A percentile compares a stretch with the other conserved stretches of the same genome.
These are phyloP conservation scores for Phaseolus coccineus DNA, from an alignment of 331 rosid genomes.

Conservation along the genomic window DNA sequence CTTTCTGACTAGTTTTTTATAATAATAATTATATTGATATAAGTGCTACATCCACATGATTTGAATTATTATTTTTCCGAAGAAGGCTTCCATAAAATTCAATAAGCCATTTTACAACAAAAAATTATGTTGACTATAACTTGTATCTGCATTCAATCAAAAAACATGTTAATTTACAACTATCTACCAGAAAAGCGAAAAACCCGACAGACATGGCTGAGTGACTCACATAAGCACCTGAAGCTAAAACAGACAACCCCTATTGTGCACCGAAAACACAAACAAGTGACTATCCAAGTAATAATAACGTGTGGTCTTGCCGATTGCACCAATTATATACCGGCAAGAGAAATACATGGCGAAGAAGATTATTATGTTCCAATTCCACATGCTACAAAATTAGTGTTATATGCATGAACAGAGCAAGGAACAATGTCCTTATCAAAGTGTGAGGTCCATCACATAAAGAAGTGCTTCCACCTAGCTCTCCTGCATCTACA, in stretches of 20 bases:
- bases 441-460: slow-evolving; percentile 46
- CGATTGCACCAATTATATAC: slow-evolving; percentile 50
- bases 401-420: slow-evolving; percentile 54
- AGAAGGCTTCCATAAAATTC: no score
- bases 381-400: slow-evolving; percentile 56
- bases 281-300: slow-evolving; percentile 42
- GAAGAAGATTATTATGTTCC: slow-evolving; percentile 31
- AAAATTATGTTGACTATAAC: background rate
- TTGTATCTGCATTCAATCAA: slow-evolving; percentile 2
- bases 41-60: no score
- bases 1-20: no score
- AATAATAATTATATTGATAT: no score
- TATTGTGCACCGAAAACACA: slow-evolving; percentile 41
- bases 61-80: no score
- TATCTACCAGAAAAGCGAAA: slow-evolving; percentile 1
- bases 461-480: slow-evolving; percentile 52
- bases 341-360: slow-evolving; percentile 53
- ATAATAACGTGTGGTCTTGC: slow-evolving; percentile 40
- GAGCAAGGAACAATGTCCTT: slow-evolving; percentile 47
- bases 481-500: slow-evolving; percentile 75
- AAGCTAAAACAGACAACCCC: slow-evolving; percentile 39
- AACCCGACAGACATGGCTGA: slow-evolving; percentile 18
- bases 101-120: no score
- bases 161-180: slow-evolving; percentile 50
- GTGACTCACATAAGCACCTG: slow-evolving; percentile 10